Base-by-base conservation (phyloP, 208 protist genomes). In the Leishmania arabica region DNA sequence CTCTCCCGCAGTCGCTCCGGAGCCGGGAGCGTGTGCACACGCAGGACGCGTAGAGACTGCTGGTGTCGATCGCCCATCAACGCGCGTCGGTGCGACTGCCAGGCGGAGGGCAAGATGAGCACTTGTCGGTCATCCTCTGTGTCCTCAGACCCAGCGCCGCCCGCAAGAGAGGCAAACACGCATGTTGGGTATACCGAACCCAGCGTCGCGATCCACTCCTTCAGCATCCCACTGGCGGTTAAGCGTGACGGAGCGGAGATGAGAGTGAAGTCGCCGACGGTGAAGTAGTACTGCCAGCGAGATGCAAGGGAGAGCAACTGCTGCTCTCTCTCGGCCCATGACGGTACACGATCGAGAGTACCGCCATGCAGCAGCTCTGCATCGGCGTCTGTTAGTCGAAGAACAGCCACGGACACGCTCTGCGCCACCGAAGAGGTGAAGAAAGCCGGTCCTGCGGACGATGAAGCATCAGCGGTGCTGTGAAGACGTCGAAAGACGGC, bases 211-310 rank as follows among this genome's bases (percentile, higher is more conserved):
- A 81, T 51, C 81, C 76, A 80, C 37, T 76, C 76, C 3, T 27
- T 27, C 77, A 81, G 54, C 17, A 81, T 40, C 19, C 68, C 70
- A 34, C 56, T 47, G 1, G 45, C 1, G 17, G 31, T 9, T 2
- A 77, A 60, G 37, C 54, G 37, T 0, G 68, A 4, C 5, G 81
- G 72, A 6, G 78, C 69, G 0, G 24, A n/a, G 1, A 85, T 64
- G 45, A 85, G 15, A 2, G 66, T 85, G 42, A 81, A 60, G n/a
- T 80, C 81, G 21, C 76, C 75, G 17, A 77, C 49, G 3, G 71
- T 45, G 31, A 78, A 85, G 53, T 65, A 72, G 8, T 64, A 78
- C 19, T 77, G 81, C 81, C 81, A 85, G 8, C 81, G 81, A 3
- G 31, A 66, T 31, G 53, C n/a, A 62, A 77, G 60, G 40, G 75